These are phyloP conservation scores for Abrus precatorius DNA, from an alignment of 306 rosid species.

Conservation along the genomic window DNA sequence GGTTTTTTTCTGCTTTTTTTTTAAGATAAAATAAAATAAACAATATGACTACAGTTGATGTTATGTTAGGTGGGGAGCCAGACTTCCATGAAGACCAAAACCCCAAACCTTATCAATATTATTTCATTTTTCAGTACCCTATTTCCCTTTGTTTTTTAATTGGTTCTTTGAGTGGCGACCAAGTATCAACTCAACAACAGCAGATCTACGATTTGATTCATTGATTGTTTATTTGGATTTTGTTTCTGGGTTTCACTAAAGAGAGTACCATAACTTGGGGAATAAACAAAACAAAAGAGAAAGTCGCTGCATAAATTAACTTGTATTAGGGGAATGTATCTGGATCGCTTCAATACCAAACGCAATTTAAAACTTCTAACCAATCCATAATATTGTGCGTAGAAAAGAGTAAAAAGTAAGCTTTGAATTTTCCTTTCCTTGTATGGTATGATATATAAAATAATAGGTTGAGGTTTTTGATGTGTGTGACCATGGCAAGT, in stretches of 20 bases:
- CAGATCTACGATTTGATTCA: neutral
- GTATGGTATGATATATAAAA: neutral
- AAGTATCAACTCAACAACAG: neutral
- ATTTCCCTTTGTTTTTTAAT: no score
- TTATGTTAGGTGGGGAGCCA: no score
- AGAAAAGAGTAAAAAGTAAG: neutral
- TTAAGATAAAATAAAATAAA: no score
- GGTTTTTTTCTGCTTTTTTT: no score
- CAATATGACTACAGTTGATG: no score
- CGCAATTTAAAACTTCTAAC: constrained; percentile 3
- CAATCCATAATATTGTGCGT: neutral
- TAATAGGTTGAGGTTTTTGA: neutral
- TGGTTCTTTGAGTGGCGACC: no score
- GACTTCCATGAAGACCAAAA: no score
- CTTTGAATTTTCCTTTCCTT: neutral
- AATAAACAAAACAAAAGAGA: constrained; percentile 11
- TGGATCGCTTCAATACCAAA: neutral
- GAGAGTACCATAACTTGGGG: neutral
- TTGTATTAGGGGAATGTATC: constrained; percentile 26
- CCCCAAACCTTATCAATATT: no score
- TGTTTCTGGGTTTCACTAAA: neutral
- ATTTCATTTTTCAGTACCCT: no score
- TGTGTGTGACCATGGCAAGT: neutral
- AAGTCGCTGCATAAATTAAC: constrained; percentile 21
- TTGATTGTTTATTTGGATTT: neutral